Conservation (phyloP, 2,329 filamentous ascomycete species). For the Septoria linicola region DNA sequence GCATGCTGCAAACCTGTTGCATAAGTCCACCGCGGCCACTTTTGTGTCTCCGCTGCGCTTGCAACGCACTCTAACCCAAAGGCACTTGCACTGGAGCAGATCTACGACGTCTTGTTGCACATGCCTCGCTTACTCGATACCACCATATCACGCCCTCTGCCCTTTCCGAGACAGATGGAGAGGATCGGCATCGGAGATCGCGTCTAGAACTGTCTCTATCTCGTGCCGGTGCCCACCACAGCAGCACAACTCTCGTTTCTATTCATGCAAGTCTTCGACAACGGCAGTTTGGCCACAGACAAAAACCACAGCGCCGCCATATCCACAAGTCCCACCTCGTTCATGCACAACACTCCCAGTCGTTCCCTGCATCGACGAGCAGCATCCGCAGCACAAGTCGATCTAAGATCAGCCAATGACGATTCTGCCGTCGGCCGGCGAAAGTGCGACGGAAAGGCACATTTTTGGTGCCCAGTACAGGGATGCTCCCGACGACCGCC, state of each 20-base stretch:
- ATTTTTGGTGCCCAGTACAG: neutral
- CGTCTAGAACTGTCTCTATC: too few species aligned
- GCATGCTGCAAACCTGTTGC: too few species aligned
- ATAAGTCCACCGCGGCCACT: too few species aligned
- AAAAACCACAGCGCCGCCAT: neutral
- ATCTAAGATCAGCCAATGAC: neutral
- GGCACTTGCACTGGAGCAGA: too few species aligned
- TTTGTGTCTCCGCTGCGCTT: too few species aligned
- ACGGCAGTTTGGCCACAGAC: neutral
- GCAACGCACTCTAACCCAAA: too few species aligned
- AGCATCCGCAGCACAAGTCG: neutral
- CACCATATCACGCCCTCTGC: neutral
- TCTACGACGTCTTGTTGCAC: neutral
- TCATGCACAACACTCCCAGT: neutral
- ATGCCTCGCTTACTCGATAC: neutral
- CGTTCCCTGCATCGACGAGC: neutral
- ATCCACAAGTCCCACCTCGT: neutral
- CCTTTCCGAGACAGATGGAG: too few species aligned
- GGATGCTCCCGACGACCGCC: neutral
- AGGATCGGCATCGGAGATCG: too few species aligned
- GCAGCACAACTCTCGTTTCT: neutral
- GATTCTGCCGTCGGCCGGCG: neutral
- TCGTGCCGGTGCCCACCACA: too few species aligned
- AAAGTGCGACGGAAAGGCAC: constrained; percentile 1
- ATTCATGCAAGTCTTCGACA: neutral